Conservation (phyloP, 2,329 filamentous ascomycete species). For the Talaromyces sp. region DNA sequence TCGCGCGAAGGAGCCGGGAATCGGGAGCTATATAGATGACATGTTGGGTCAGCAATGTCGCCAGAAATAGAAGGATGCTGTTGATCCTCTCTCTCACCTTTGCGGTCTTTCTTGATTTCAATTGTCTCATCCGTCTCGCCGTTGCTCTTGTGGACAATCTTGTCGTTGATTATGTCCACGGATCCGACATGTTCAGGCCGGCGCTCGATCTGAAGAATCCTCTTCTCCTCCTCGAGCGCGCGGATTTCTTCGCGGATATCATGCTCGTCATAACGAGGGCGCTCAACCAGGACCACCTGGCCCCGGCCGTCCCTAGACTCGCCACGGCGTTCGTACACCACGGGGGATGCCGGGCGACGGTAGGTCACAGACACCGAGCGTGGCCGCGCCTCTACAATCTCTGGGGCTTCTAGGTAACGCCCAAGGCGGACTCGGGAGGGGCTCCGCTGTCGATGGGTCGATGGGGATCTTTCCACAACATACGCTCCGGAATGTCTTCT, state of each 20-base stretch:
- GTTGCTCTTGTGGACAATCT: slow-evolving; percentile 28
- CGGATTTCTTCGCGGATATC: slow-evolving; percentile 70
- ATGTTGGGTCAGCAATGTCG: neutral
- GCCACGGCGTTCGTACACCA: slow-evolving; percentile 28
- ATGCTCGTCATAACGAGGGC: slow-evolving; percentile 47
- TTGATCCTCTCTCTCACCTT: slow-evolving; percentile 69
- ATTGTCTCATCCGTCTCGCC: slow-evolving; percentile 48
- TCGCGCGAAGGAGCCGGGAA: slow-evolving; percentile 60
- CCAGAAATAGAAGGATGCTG: too few relatives aligned
- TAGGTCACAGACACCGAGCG: slow-evolving; percentile 31
- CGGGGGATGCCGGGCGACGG: slow-evolving; percentile 32
- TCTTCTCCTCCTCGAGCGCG: slow-evolving; percentile 62
- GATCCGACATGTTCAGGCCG: slow-evolving; percentile 20
- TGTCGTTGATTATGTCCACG: slow-evolving; percentile 24
- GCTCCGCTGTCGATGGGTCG: slow-evolving; percentile 18
- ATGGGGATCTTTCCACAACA: slow-evolving; percentile 28
- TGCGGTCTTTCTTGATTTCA: slow-evolving; percentile 77
- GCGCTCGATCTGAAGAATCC: slow-evolving; percentile 53
- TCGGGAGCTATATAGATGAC: slow-evolving; percentile 57
- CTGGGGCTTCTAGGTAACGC: slow-evolving; percentile 22
- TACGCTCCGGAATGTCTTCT: slow-evolving; percentile 18
- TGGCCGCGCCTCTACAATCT: slow-evolving; percentile 24
- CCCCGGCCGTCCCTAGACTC: slow-evolving; percentile 24
- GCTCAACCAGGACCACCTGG: slow-evolving; percentile 46
- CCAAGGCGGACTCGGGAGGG: slow-evolving; percentile 18